These are phyloP conservation scores for Schizonepeta tenuifolia DNA, from an alignment of 257 asterid species.

Conservation along the genomic window DNA sequence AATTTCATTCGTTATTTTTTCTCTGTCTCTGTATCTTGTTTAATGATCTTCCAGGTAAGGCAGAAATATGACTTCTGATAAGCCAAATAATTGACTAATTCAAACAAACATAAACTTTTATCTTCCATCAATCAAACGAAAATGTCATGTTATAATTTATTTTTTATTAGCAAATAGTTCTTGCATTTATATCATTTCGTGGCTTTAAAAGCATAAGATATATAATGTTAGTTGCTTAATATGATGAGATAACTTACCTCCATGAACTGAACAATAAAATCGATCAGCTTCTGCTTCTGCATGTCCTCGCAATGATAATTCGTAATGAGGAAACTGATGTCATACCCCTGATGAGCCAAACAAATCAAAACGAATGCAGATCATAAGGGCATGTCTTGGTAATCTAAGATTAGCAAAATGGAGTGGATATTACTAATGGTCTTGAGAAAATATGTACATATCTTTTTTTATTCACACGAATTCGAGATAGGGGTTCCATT, in stretches of 20 bases:
- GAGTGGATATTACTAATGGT: not conserved
- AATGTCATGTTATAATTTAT: too few relatives aligned
- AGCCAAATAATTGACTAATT: too few relatives aligned
- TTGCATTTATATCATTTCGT: constrained; percentile 3
- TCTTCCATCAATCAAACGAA: too few relatives aligned
- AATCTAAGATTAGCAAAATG: constrained; percentile 15
- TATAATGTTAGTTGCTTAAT: constrained; percentile 7
- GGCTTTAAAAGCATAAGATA: not conserved
- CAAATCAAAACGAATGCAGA: constrained; percentile 16
- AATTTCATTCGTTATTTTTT: too few relatives aligned
- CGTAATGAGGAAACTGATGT: constrained; percentile 93
- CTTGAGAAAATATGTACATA: constrained; percentile 1
- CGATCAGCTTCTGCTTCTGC: constrained; percentile 97
- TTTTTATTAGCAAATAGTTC: not conserved
- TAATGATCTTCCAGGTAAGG: too few relatives aligned
- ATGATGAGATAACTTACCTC: constrained; percentile 62
- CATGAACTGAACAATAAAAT: constrained; percentile 98
- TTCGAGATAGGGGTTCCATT: not conserved
- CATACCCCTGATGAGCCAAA: constrained; percentile 80
- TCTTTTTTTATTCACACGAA: not conserved
- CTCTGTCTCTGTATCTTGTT: too few relatives aligned
- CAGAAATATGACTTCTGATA: too few relatives aligned
- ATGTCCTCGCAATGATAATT: constrained; percentile 96
- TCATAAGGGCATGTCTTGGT: not conserved
- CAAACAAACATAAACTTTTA: too few relatives aligned